phyloP scores from a whole-genome alignment of 1,284 basidiomycete genomes.

The Austroboletus niveus region DNA sequence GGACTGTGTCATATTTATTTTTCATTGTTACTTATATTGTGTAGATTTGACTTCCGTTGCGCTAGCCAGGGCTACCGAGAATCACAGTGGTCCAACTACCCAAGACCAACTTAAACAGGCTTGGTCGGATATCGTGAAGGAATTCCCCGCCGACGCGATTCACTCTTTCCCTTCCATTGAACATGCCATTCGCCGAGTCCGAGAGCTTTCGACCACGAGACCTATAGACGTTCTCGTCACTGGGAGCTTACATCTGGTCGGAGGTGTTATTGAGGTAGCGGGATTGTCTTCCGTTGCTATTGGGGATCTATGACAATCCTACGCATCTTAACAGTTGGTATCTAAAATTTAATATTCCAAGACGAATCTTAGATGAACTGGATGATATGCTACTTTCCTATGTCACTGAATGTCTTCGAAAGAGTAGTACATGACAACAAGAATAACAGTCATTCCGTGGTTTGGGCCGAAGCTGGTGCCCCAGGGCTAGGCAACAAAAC shows the following conservation, averaged over 20 bases:
- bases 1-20: neutral
- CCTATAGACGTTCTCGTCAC: conserved; percentile 74
- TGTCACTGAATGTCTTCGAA: neutral
- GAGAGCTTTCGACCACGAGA: conserved; percentile 35
- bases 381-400: neutral
- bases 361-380: neutral
- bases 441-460: neutral
- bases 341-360: conserved; percentile 9
- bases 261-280: conserved; percentile 91
- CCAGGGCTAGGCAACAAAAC: conserved; percentile 47
- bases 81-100: conserved; percentile 66
- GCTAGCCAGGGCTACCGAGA: conserved; percentile 49
- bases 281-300: conserved; percentile 67
- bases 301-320: conserved; percentile 21
- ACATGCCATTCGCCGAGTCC: conserved; percentile 73
- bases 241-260: conserved; percentile 93
- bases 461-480: neutral
- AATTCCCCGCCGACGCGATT: conserved; percentile 58
- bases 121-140: conserved; percentile 67
- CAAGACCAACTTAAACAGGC: conserved; percentile 77
- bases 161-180: conserved; percentile 88
- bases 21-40: neutral
- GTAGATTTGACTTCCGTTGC: conserved; percentile 74
- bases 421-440: neutral
- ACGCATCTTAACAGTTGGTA: conserved; percentile 4